Conservation (phyloP, 257 asterid genomes). For the Ehretia macrophylla region DNA sequence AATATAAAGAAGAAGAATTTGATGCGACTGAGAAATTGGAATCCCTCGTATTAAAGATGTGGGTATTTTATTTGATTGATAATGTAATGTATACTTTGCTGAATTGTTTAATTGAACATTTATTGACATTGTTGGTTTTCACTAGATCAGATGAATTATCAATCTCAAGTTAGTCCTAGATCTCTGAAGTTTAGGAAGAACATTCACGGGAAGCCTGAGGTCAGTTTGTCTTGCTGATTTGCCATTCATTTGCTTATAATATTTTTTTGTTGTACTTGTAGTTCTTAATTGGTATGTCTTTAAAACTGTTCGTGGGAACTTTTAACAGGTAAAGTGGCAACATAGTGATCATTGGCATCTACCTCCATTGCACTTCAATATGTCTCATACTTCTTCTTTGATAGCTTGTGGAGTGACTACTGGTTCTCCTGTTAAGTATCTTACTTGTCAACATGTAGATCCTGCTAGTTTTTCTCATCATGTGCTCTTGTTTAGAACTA, state of each 20-base stretch:
- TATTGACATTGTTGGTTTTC: conserved; percentile 5
- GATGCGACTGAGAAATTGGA: too few relatives aligned
- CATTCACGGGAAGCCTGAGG: conserved; percentile 87
- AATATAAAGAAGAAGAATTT: too few relatives aligned
- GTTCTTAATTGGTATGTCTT: neutral
- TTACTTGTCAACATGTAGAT: neutral
- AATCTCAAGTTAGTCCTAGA: conserved; percentile 51
- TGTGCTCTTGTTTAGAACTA: conserved; percentile 4
- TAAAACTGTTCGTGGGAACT: conserved; percentile 8
- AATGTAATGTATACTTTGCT: too few relatives aligned
- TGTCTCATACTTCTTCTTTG: conserved; percentile 86
- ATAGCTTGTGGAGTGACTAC: conserved; percentile 79
- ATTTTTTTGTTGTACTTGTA: neutral
- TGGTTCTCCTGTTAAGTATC: conserved; percentile 63
- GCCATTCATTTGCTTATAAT: conserved; percentile 2
- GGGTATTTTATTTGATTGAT: too few relatives aligned
- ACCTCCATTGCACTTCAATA: conserved; percentile 71
- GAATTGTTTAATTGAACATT: neutral
- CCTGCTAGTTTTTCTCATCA: neutral
- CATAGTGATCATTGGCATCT: conserved; percentile 34
- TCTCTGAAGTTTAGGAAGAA: conserved; percentile 70
- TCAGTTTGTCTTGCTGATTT: conserved; percentile 18
- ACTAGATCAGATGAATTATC: conserved; percentile 77
- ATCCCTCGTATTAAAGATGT: too few relatives aligned
- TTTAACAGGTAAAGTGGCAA: conserved; percentile 69